Evolutionary conservation across 768 basidiomycete genomes (phyloP), one percentile per base, ranked within the genome.

Genomic region (Nidularia pulvinata): DNA sequence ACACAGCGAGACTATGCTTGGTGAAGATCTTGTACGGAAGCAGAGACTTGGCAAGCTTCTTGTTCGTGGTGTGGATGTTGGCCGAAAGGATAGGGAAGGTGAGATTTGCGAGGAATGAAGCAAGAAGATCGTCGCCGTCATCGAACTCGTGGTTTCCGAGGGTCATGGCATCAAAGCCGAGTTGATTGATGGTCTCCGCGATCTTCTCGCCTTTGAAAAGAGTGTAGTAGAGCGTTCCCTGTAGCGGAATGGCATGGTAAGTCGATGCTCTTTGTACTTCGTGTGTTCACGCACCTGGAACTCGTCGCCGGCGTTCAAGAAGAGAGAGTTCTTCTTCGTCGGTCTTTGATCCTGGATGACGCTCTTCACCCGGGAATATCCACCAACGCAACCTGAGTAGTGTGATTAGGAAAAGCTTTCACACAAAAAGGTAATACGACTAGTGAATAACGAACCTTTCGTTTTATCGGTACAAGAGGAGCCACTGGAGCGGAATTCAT

Each of bases 81-180:
- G 76, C 72, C 30, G 74, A 77, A 54, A 80, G 69, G 57, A 73
- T 62, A 2, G 78, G 77, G 63, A 76, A 71, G 4, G 67, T 76
- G 53, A 80, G 69, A 50, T 75, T 75, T 49, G 59, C 55, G 36
- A 77, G 58, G 61, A 74, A 75, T 25, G 60, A 58, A 11, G 69
- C 70, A 4, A 77, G 65, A 6, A 69, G 62, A 39, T 70, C 68
- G 49, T 75, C 70, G 13, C 77, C 76, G 14, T 69, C 66, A 59
- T 78, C 78, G 49, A 78, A 78, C 55, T 78, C 76, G 57, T 78
- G 76, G 54, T 79, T 77, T 34, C 78, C 78, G 1, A 76, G 66
- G 0, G 76, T 77, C 60, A 77, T 69, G 1, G 73, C 75, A 47
- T 75, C 73, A 58, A 75, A 79, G 2, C 70, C 71, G 25, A 78